Evolutionary conservation across 2,329 filamentous ascomycete species (phyloP), one percentile per base, ranked within the genome.

Genomic region (Pezicula rhizophila): DNA sequence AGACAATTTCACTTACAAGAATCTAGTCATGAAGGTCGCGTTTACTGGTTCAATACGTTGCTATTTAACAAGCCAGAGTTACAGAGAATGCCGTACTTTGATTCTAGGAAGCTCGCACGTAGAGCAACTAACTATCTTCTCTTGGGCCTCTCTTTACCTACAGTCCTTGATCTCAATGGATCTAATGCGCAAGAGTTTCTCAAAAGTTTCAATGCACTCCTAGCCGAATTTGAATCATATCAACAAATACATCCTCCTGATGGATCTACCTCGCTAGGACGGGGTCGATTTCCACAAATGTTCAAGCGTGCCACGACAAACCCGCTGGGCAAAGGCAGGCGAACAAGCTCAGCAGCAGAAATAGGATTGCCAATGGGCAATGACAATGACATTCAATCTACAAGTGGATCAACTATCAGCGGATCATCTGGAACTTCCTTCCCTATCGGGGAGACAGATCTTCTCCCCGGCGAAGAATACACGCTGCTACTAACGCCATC

Each of bases 1-100:
- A 28, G 14, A 42, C 23, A 8, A 42, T 43, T 44, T 31, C 46
- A 18, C 48, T 43, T 52, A 49, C 37, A 34, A n/a, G 14, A 40
- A 5, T 47, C 45, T 64, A 95, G 89, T 25, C 91, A 99, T 64
- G 90, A 96, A 70, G 91, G 92, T 52, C 84, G 89, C 50, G 84
- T 96, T 38, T 97, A 95, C 73, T 97, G 93, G 91, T 96, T 97
- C 75, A 96, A 96, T 70, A 96, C 93, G 0, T 81, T 96, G 52
- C 86, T 95, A 63, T 96, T 96, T 69, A 88, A 90, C 56, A 87
- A 89, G 61, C 68, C 80, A 26, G 89, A 96, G 66, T 77, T 97
- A 31, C 73, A 79, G 45, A 84, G 85, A 62, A 85, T 96, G 73
- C 84, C 92, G 41, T 95, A 89, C 64, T 92, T 95, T 64, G 87